Percentiles rank a stretch among this genome's conserved stretches.
Conservation (phyloP, 768 basidiomycete genomes). For the Kwoniella sp. region DNA sequence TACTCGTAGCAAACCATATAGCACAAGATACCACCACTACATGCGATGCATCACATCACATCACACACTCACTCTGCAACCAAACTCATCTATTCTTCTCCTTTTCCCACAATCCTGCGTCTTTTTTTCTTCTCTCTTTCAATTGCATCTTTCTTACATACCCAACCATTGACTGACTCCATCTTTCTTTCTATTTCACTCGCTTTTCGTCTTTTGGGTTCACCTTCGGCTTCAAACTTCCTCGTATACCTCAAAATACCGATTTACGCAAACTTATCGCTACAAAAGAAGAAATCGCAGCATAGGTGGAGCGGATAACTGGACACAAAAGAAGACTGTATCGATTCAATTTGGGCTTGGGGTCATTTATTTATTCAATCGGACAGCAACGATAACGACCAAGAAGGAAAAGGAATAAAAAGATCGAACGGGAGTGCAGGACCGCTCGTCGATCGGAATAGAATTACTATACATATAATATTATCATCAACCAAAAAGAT, state of each 20-base stretch:
- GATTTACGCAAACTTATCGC: neutral
- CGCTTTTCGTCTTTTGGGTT: neutral
- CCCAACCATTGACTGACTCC: neutral
- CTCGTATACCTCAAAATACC: neutral
- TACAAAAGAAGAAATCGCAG: neutral
- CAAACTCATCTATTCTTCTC: neutral
- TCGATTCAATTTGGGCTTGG: slow-evolving; percentile 1
- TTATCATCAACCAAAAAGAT: neutral
- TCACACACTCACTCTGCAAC: neutral
- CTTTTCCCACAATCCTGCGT: slow-evolving; percentile 1
- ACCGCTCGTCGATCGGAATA: neutral
- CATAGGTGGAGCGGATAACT: neutral
- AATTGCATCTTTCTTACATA: neutral
- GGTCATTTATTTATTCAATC: neutral
- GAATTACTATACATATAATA: neutral
- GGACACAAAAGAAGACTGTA: neutral
- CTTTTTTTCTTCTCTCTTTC: neutral
- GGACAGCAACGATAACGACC: neutral
- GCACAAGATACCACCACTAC: too few species aligned
- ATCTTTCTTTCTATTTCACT: neutral
- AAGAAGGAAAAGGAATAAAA: neutral
- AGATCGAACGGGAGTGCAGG: neutral
- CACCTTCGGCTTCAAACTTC: neutral
- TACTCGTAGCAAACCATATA: too few species aligned
- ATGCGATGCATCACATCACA: slow-evolving; percentile 3